Evolutionary conservation across 768 basidiomycete genomes (phyloP).

Genomic region (Leucosporidium yakuticum): DNA sequence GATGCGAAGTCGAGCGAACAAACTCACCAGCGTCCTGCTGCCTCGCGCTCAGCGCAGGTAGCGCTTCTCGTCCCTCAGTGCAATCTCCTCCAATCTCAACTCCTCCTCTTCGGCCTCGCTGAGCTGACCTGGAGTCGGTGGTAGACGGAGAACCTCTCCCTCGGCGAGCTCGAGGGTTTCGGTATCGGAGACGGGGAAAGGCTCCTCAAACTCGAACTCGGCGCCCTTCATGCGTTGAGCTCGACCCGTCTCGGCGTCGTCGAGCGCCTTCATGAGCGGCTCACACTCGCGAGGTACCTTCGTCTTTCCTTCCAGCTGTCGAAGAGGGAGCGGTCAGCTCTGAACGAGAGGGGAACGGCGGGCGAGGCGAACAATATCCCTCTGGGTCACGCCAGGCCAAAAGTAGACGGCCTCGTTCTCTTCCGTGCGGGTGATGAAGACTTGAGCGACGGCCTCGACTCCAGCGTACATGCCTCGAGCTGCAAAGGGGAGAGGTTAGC

Average conservation of each 20-base stretch:
- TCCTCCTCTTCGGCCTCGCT: slow-evolving; percentile 19
- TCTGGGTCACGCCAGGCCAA: slow-evolving; percentile 8
- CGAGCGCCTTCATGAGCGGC: slow-evolving; percentile 24
- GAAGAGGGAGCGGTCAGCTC: not conserved
- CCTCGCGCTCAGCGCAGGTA: too few species aligned
- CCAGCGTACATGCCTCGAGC: slow-evolving; percentile 38
- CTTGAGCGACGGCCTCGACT: slow-evolving; percentile 34
- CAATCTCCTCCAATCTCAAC: not conserved
- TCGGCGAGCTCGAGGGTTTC: slow-evolving; percentile 24
- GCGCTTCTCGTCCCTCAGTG: not conserved
- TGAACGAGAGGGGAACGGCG: not conserved
- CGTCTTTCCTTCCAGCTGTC: slow-evolving; percentile 34
- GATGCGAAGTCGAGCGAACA: too few species aligned
- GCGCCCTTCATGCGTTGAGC: slow-evolving; percentile 29
- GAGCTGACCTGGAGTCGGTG: slow-evolving; percentile 39
- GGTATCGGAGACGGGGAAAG: slow-evolving; percentile 13
- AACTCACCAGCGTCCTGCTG: too few species aligned
- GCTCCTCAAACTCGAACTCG: slow-evolving; percentile 17
- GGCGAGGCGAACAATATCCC: slow-evolving; percentile 8
- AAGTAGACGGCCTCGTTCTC: slow-evolving; percentile 25
- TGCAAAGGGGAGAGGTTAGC: too few species aligned
- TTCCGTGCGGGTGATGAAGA: slow-evolving; percentile 22
- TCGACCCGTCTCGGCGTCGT: slow-evolving; percentile 34
- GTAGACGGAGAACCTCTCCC: slow-evolving; percentile 39
- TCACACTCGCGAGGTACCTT: slow-evolving; percentile 20